Base-by-base conservation (phyloP, 495 filamentous ascomycete species). In the Staphylotrichum longicolle region DNA sequence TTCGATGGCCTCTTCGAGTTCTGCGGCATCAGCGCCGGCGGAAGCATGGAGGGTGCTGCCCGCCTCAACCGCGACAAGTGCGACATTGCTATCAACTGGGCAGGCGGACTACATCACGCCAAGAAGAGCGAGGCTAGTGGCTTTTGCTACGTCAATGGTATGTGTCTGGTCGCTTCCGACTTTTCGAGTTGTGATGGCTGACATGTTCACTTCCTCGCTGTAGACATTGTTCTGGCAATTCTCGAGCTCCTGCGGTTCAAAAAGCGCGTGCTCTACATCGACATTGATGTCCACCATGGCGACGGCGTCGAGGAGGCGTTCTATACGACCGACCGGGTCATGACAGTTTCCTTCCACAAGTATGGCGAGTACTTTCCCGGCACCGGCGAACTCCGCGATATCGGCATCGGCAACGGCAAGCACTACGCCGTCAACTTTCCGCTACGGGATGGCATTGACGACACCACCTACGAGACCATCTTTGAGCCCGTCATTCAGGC, bases 281-380 rank as follows among this genome's bases (percentile, higher is more conserved):
- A 98, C 71, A 96, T 98, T 66, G 93, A 98, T 72, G 93, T 98
- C 10, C 93, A 98, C 77, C 93, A 98, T 66, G 93, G 93, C 65
- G 93, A 98, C 71, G 93, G 93, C 60, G 93, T 98, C 45, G 93
- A 98, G 72, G 90, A 96, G 74, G 93, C 93, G 3, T 98, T 98
- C 75, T 95, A 91, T 78, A 94, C 91, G 14, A 95, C 93, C 35
- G 92, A 97, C 70, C 91, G 93, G 51, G 93, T 98, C 63, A 88
- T 97, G 80, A 98, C 93, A 0, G 85, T 96, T 27, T 96, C 91
- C 49, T 96, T 96, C 74, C 94, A 98, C 78, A 97, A 97, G 78
- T 98, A 95, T 72, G 94, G 95, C 73, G 94, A 98, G 69, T 98
- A 97, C 73, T 98, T 98, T 74, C 94, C 94, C 6, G 95, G 95